Conservation (phyloP, 2,329 filamentous ascomycete species). For the Cytospora chrysosperma region DNA sequence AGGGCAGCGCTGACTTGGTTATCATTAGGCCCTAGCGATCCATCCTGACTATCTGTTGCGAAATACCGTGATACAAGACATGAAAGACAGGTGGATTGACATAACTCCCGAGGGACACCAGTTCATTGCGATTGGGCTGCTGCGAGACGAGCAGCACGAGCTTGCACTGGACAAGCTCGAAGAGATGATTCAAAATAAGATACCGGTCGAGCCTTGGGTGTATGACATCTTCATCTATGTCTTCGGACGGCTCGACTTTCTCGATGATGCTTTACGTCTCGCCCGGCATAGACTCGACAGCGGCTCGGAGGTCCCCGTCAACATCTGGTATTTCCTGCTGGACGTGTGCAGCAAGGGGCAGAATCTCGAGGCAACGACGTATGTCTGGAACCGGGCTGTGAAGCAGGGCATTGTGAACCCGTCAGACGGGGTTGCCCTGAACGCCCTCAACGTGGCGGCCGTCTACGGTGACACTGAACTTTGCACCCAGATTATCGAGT, state of each 20-base stretch:
- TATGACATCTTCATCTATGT: conserved; percentile 75
- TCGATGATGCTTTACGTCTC: conserved; percentile 73
- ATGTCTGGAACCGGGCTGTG: conserved; percentile 65
- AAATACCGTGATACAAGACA: conserved; percentile 67
- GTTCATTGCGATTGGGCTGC: conserved; percentile 68
- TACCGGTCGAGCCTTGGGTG: conserved; percentile 67
- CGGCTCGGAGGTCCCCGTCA: conserved; percentile 39
- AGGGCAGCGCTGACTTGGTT: background rate
- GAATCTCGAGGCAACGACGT: conserved; percentile 63
- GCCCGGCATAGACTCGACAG: conserved; percentile 54
- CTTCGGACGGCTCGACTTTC: conserved; percentile 68
- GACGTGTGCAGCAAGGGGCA: conserved; percentile 67
- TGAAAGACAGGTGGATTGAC: conserved; percentile 71
- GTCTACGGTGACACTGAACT: conserved; percentile 65
- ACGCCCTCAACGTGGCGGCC: conserved; percentile 71
- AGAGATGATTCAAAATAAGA: conserved; percentile 57
- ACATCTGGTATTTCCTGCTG: conserved; percentile 70
- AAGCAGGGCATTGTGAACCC: conserved; percentile 42
- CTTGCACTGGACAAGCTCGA: conserved; percentile 71
- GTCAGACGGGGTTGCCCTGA: conserved; percentile 38
- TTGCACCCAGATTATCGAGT: conserved; percentile 68
- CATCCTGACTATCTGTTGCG: conserved; percentile 84
- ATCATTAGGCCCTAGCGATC: conserved; percentile 64
- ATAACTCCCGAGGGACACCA: conserved; percentile 62
- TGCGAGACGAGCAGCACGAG: conserved; percentile 82